These are phyloP conservation scores for Kernera saxatilis DNA, from an alignment of 345 rosid species.

Conservation along the genomic window DNA sequence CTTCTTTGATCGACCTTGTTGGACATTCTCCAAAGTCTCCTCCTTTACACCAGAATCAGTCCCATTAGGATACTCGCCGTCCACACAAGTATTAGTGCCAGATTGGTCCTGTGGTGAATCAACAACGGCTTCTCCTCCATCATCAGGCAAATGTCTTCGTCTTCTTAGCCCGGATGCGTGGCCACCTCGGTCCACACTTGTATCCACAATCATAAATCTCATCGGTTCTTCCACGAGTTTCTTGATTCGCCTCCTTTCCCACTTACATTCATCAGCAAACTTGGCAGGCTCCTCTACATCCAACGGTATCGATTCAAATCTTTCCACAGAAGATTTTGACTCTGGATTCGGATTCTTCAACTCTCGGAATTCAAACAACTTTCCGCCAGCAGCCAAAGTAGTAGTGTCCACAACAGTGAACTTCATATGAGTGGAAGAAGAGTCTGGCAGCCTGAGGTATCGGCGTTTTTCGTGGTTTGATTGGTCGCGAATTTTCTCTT, in stretches of 20 bases:
- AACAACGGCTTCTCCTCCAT: not conserved
- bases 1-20: slow-evolving; percentile 38
- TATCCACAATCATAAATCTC: slow-evolving; percentile 51
- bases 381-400: slow-evolving; percentile 37
- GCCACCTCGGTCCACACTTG: slow-evolving; percentile 39
- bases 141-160: slow-evolving; percentile 33
- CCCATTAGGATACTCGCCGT: not conserved
- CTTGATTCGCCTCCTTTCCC: slow-evolving; percentile 11
- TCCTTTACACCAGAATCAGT: slow-evolving; percentile 14
- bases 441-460: slow-evolving; percentile 48
- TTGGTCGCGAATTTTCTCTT: slow-evolving; percentile 31
- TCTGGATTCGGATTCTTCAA: slow-evolving; percentile 27
- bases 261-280: not conserved
- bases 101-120: not conserved
- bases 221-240: slow-evolving; percentile 20
- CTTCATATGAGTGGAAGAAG: slow-evolving; percentile 37
- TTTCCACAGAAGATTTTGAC: slow-evolving; percentile 12
- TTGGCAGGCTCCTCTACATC: slow-evolving; percentile 12
- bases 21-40: slow-evolving; percentile 25
- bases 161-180: slow-evolving; percentile 31
- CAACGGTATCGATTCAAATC: not conserved
- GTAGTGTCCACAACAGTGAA: slow-evolving; percentile 53
- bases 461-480: slow-evolving; percentile 24
- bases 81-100: not conserved
- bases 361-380: slow-evolving; percentile 34